phyloP scores from a whole-genome alignment of 257 asterid species.

The Nicotiana knightiana region DNA sequence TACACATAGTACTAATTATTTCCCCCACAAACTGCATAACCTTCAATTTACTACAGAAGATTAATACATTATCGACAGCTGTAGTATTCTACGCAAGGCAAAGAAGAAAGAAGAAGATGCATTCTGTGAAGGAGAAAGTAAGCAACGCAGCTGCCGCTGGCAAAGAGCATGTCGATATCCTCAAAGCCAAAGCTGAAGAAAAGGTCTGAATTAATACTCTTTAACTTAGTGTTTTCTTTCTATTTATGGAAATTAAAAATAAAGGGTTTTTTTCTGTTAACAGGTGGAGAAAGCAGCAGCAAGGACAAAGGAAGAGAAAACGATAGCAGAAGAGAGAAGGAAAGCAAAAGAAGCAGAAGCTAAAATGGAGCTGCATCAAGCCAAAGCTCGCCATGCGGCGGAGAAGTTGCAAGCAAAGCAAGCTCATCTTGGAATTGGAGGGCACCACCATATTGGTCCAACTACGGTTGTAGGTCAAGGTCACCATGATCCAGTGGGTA shows the following conservation, averaged over 20 bases:
- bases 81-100: not conserved
- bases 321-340: constrained; percentile 42
- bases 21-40: not conserved
- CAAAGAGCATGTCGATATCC: constrained; percentile 53
- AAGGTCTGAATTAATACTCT: constrained; percentile 27
- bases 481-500: not conserved
- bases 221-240: not conserved
- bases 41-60: not conserved
- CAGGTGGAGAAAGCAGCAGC: constrained; percentile 56
- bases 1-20: not conserved
- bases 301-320: constrained; percentile 46
- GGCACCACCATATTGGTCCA: not conserved
- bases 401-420: constrained; percentile 36
- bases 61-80: too few species aligned
- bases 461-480: not conserved
- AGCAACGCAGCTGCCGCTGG: constrained; percentile 61
- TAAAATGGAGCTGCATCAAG: constrained; percentile 58
- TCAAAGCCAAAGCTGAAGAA: constrained; percentile 61
- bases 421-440: constrained; percentile 3
- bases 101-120: constrained; percentile 26
- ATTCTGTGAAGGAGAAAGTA: constrained; percentile 48
- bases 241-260: not conserved
- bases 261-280: not conserved
- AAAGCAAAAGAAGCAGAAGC: constrained; percentile 81
- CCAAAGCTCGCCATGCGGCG: constrained; percentile 52